Evolutionary conservation across 2,329 filamentous ascomycete genomes (phyloP).

Genomic region (Fusarium scirpi): DNA sequence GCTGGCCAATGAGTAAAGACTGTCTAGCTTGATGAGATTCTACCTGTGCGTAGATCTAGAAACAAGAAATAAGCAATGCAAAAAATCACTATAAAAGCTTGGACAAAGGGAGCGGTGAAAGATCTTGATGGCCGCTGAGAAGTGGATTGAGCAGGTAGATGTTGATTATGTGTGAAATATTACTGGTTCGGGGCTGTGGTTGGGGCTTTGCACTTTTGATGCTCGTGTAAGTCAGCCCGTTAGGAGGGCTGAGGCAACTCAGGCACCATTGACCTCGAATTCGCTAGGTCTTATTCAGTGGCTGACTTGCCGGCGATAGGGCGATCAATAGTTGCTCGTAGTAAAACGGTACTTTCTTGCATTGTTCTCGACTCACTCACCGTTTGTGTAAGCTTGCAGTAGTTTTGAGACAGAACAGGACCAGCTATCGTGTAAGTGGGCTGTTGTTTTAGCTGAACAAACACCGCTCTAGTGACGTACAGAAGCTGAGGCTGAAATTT

Average conservation of each 20-base stretch:
- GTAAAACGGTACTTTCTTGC: too few species aligned
- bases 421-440: not conserved
- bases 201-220: not conserved
- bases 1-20: not conserved
- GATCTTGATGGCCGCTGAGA: not conserved
- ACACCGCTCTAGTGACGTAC: slow-evolving; percentile 11
- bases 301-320: not conserved
- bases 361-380: not conserved
- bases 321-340: not conserved
- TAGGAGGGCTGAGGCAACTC: not conserved
- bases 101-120: not conserved
- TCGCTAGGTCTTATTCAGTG: not conserved
- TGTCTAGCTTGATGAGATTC: not conserved
- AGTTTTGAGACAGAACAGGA: not conserved
- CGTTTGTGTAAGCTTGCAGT: not conserved
- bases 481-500: not conserved
- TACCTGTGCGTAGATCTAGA: not conserved
- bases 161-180: not conserved
- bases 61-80: not conserved
- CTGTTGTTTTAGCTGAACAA: not conserved
- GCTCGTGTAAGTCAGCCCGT: not conserved
- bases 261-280: not conserved
- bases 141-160: not conserved
- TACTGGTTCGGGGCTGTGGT: too few species aligned
- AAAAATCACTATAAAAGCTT: not conserved